phyloP scores from a whole-genome alignment of 352 stramenopile genomes.

The Saprolegnia parasitica region DNA sequence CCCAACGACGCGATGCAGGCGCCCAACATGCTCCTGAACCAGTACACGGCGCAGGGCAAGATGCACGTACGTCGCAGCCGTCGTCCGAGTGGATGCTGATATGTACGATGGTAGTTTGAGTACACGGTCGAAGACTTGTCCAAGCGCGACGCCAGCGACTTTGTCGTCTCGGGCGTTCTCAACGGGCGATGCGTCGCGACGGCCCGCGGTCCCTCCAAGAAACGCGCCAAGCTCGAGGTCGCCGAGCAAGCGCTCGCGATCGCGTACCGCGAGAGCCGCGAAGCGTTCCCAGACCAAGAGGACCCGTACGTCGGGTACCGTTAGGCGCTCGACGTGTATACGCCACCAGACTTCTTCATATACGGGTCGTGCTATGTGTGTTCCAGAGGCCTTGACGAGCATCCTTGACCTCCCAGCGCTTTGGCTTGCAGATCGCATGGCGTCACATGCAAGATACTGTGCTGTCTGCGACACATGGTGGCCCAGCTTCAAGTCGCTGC shows the following conservation, averaged over 20 bases:
- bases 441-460: too few species aligned
- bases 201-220: constrained; percentile 17
- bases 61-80: constrained; percentile 27
- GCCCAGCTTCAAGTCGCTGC: too few species aligned
- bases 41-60: constrained; percentile 23
- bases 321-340: background rate
- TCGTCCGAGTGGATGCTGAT: too few species aligned
- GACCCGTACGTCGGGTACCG: constrained; percentile 2
- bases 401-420: too few species aligned
- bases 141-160: background rate
- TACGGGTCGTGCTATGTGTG: too few species aligned
- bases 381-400: too few species aligned
- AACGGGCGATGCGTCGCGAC: constrained; percentile 26
- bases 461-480: too few species aligned
- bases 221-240: constrained; percentile 19
- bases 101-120: constrained; percentile 13
- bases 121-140: constrained; percentile 16
- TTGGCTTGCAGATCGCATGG: too few species aligned
- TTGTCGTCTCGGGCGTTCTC: constrained; percentile 13
- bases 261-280: constrained; percentile 20
- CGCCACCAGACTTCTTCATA: background rate
- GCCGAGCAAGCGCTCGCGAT: constrained; percentile 11
- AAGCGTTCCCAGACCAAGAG: constrained; percentile 19
- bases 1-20: background rate
- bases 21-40: constrained; percentile 24